Percentiles rank a stretch among this genome's conserved stretches.
These are phyloP conservation scores for Bruguiera gymnorhiza DNA, from an alignment of 345 rosid genomes.

Conservation along the genomic window DNA sequence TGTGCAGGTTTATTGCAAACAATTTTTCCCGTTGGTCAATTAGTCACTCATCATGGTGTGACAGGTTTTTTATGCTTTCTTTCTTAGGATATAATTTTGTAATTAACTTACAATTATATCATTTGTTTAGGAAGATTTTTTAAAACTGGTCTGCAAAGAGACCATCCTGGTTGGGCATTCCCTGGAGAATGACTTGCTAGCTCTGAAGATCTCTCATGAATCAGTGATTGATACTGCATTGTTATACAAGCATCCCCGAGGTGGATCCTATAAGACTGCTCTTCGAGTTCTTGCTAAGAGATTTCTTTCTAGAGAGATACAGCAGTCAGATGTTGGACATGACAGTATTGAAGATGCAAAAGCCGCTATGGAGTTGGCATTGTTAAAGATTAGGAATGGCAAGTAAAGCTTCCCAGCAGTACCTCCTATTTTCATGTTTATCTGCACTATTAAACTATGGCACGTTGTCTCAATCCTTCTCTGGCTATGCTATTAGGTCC, in stretches of 20 bases:
- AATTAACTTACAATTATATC: conserved; percentile 28
- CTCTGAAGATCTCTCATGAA: conserved; percentile 76
- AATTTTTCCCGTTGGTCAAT: background rate
- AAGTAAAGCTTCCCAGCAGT: conserved; percentile 26
- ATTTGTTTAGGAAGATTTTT: conserved; percentile 68
- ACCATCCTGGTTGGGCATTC: conserved; percentile 93
- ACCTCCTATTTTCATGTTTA: conserved; percentile 1
- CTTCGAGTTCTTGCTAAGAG: conserved; percentile 76
- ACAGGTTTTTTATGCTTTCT: conserved; percentile 1
- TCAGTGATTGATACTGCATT: conserved; percentile 92
- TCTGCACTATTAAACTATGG: conserved; percentile 3
- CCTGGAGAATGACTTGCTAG: conserved; percentile 86
- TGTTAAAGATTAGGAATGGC: conserved; percentile 78
- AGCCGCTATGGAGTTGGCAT: conserved; percentile 85
- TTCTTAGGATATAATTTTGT: conserved; percentile 7
- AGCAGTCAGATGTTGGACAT: conserved; percentile 69
- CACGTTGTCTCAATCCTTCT: conserved; percentile 8
- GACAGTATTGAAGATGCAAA: conserved; percentile 92
- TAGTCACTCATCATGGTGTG: conserved; percentile 1
- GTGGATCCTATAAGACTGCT: conserved; percentile 72
- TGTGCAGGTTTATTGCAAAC: conserved; percentile 55
- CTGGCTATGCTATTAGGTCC: conserved; percentile 58
- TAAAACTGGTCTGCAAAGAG: conserved; percentile 75
- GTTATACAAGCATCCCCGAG: conserved; percentile 76
- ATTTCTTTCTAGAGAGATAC: conserved; percentile 83